These are phyloP conservation scores for Silybum marianum DNA, from an alignment of 129 eudicot genomes.

Conservation along the genomic window DNA sequence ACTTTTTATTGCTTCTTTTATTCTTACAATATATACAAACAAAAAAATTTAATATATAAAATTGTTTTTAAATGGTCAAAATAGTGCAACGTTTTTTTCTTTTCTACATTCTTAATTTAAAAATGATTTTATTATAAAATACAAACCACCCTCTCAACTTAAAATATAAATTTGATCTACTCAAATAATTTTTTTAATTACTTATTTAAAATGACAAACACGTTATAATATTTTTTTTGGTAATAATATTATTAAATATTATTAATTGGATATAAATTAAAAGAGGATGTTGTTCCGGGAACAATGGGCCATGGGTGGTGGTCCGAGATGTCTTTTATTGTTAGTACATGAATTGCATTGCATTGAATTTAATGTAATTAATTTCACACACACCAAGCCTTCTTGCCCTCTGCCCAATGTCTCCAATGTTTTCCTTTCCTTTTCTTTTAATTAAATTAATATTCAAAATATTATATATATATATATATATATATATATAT, in stretches of 20 bases:
- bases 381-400: conserved; percentile 18
- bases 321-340: conserved; percentile 20
- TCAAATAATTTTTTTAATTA: background rate
- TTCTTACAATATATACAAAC: background rate
- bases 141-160: background rate
- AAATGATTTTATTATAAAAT: background rate
- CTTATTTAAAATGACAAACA: background rate
- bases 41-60: background rate
- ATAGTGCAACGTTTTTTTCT: background rate
- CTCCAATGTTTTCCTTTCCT: background rate
- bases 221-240: too few relatives aligned
- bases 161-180: background rate
- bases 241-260: too few relatives aligned
- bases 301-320: conserved; percentile 35
- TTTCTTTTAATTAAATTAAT: background rate
- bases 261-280: too few relatives aligned
- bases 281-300: conserved; percentile 21
- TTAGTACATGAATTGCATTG: conserved; percentile 1
- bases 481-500: too few relatives aligned
- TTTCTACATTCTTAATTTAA: background rate
- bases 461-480: too few relatives aligned
- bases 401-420: conserved; percentile 13
- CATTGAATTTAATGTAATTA: conserved; percentile 29
- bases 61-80: background rate
- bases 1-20: background rate